Base-by-base conservation (phyloP, 768 basidiomycete species). In the Agaricus bisporus region DNA sequence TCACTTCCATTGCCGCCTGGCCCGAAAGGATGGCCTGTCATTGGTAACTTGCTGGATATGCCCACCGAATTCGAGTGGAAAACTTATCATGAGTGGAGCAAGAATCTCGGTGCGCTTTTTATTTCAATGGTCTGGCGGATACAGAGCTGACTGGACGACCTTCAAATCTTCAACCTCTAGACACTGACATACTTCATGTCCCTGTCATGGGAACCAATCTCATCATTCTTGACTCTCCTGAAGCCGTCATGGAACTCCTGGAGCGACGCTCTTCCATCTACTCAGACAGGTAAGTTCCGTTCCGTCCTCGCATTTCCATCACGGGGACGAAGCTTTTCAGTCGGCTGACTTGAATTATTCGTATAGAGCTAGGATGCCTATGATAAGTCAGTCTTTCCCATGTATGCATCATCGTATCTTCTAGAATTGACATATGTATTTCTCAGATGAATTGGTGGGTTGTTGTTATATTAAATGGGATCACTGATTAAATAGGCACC, bases 191-290 rank as follows among this genome's bases (percentile, higher is more conserved):
- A 15, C 51, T 70, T 3, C 61, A 66, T 49, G 46, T 68, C 9
- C 60, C 66, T 25, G 48, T 63, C 18, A 63, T 60, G 22, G 68
- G 68, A 17, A 60, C 58, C 3, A 49, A 54, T 9, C 46, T 68
- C 25, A 59, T 68, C 25, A 58, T 69, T n/a, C 44, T 79, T 41
- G 72, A 75, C 52, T 68, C 70, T 2, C 36, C 64, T 1, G 66
- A 75, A 44, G 68, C 69, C 1, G 68, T 70, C 2, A 58, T 56
- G 3, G 75, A 79, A 11, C 67, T 79, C 12, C 66, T 79, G 41
- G 75, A 76, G 47, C 71, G 67, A 49, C 59, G 72, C 10, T 75
- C 70, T 12, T 52, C 63, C 9, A 70, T 71, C 18, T 78, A 77
- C 58, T 77, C 71, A 4, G 68, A 64, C 43, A 61, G 70, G 63